A percentile compares a stretch with the other conserved stretches of the same genome.
phyloP scores from a whole-genome alignment of 169 alveolate genomes.

The Eimeria acervulina region DNA sequence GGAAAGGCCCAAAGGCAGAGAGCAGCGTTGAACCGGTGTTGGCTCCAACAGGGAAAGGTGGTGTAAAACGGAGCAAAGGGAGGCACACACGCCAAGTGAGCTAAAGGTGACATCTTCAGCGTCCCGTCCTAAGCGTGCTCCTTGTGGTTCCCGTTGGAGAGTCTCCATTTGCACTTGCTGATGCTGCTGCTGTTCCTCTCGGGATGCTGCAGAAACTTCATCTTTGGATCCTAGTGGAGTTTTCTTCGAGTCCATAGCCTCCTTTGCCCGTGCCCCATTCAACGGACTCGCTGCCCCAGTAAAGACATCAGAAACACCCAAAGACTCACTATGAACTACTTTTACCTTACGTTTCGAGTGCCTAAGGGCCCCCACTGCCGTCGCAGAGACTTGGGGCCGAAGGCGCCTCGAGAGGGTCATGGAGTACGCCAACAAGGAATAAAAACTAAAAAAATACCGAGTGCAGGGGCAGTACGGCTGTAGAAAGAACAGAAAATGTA shows the following conservation, averaged over 20 bases:
- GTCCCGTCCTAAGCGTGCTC: neutral
- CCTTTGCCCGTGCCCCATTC: neutral
- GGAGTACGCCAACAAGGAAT: neutral
- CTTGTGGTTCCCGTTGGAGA: neutral
- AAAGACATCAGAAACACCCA: neutral
- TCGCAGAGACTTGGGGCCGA: neutral
- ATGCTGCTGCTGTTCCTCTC: neutral
- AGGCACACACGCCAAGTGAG: conserved; percentile 77
- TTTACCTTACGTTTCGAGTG: neutral
- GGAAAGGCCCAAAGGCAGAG: conserved; percentile 96
- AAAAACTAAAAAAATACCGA: neutral
- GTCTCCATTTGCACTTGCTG: neutral
- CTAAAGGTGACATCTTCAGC: conserved; percentile 41
- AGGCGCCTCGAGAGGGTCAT: conserved; percentile 54
- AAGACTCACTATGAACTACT: neutral
- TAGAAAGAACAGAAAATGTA: neutral
- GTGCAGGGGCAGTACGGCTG: neutral
- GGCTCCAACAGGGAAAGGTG: conserved; percentile 77
- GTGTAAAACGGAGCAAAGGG: conserved; percentile 65
- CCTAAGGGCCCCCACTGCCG: neutral
- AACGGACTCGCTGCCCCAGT: neutral
- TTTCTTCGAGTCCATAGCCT: neutral
- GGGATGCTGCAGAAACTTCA: neutral
- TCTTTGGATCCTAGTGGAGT: neutral
- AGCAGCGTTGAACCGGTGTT: conserved; percentile 94